Conservation (phyloP, 441 rosid species). For the Bocquillonia castaneifolia region DNA sequence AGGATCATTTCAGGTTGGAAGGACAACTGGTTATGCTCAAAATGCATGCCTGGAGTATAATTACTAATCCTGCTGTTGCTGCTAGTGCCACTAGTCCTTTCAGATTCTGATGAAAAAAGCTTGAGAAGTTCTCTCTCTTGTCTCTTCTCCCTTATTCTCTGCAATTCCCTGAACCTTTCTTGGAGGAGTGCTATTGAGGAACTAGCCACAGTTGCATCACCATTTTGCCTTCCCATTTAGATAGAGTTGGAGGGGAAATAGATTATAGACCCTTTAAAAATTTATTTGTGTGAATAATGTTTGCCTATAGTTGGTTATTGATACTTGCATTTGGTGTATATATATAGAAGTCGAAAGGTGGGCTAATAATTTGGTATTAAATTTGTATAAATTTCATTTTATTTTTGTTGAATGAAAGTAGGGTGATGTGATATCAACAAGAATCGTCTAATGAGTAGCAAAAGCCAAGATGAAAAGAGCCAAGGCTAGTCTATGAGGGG, state of each 20-base stretch:
- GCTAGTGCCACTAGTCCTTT: not conserved
- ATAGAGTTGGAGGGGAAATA: not conserved
- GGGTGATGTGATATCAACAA: slow-evolving; percentile 24
- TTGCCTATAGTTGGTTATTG: not conserved
- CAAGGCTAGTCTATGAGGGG: slow-evolving; percentile 28
- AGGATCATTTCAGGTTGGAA: slow-evolving; percentile 25
- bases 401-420: slow-evolving; percentile 6
- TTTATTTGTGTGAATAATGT: not conserved
- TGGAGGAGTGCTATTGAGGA: slow-evolving; percentile 70
- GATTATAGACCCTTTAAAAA: not conserved
- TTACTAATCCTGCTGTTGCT: not conserved
- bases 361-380: slow-evolving; percentile 1
- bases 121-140: slow-evolving; percentile 48
- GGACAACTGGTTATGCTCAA: slow-evolving; percentile 10
- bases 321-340: slow-evolving; percentile 13
- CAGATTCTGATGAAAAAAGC: slow-evolving; percentile 29
- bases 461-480: slow-evolving; percentile 40
- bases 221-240: slow-evolving; percentile 45
- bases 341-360: slow-evolving; percentile 18
- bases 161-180: slow-evolving; percentile 56
- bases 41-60: slow-evolving; percentile 6
- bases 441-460: slow-evolving; percentile 33
- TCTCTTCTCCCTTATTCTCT: slow-evolving; percentile 55
- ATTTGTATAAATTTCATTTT: slow-evolving; percentile 4
- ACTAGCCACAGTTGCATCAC: slow-evolving; percentile 35